These are phyloP conservation scores for Apocynum venetum DNA, from an alignment of 257 asterid genomes.

Conservation along the genomic window DNA sequence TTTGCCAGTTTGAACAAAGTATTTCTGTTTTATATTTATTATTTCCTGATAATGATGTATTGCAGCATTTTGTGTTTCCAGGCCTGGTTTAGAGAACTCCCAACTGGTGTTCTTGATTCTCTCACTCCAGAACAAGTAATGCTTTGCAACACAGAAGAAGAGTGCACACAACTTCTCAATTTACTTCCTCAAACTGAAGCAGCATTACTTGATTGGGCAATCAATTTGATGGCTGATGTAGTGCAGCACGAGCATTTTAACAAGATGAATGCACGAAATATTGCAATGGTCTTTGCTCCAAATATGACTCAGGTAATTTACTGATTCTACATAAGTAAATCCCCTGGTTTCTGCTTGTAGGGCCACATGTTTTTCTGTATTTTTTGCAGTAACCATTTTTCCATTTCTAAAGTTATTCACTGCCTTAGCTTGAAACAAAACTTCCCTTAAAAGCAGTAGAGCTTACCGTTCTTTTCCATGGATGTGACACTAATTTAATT, in stretches of 20 bases:
- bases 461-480: too few relatives aligned
- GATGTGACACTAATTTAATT: too few relatives aligned
- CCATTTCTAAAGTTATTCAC: background rate
- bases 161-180: slow-evolving; percentile 49
- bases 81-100: slow-evolving; percentile 96
- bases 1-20: background rate
- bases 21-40: background rate
- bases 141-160: slow-evolving; percentile 86
- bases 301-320: slow-evolving; percentile 75
- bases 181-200: slow-evolving; percentile 63
- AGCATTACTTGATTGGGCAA: slow-evolving; percentile 73
- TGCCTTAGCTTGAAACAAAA: background rate
- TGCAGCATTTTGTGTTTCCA: slow-evolving; percentile 18
- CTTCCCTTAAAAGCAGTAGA: background rate
- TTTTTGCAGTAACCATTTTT: background rate
- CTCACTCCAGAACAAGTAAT: slow-evolving; percentile 70
- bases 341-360: background rate
- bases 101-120: slow-evolving; percentile 70
- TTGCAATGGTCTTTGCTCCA: slow-evolving; percentile 93
- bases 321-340: background rate
- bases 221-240: slow-evolving; percentile 78
- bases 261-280: slow-evolving; percentile 85
- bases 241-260: slow-evolving; percentile 51
- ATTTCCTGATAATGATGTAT: background rate
- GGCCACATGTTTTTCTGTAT: background rate